Evolutionary conservation across 306 rosid genomes (phyloP).

Genomic region (Acacia acuminata): DNA sequence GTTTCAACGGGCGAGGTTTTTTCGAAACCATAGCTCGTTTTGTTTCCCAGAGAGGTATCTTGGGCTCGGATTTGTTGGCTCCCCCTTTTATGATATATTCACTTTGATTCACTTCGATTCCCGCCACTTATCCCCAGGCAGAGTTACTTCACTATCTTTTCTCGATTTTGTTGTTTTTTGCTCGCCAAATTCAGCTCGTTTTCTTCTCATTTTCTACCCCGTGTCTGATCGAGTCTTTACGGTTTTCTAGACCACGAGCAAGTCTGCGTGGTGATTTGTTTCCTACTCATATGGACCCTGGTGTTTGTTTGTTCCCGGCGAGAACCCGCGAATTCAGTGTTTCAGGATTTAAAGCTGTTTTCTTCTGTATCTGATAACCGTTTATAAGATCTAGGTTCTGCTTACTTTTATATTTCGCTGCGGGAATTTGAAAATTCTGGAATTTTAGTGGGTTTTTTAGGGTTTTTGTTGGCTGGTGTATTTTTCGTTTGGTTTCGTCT

Average conservation of each 20-base stretch:
- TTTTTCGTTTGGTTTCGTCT: slow-evolving; percentile 3
- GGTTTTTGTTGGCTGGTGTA: slow-evolving; percentile 40
- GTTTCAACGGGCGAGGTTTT: slow-evolving; percentile 99
- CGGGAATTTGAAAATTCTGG: slow-evolving; percentile 36
- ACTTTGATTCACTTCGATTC: slow-evolving; percentile 68
- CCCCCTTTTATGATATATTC: slow-evolving; percentile 64
- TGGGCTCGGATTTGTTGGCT: slow-evolving; percentile 35
- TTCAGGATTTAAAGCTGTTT: slow-evolving; percentile 25
- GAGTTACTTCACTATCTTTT: slow-evolving; percentile 51
- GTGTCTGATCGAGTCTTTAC: slow-evolving; percentile 39
- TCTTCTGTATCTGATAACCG: slow-evolving; percentile 39
- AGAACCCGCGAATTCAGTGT: slow-evolving; percentile 35
- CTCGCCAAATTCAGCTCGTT: slow-evolving; percentile 29
- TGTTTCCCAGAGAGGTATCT: slow-evolving; percentile 34
- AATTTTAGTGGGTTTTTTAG: slow-evolving; percentile 31
- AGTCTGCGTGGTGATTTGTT: slow-evolving; percentile 36
- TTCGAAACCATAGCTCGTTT: slow-evolving; percentile 68
- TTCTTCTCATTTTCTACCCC: neutral
- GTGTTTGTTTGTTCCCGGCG: slow-evolving; percentile 16
- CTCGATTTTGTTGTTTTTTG: neutral
- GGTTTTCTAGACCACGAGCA: slow-evolving; percentile 29
- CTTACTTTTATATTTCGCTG: slow-evolving; percentile 33
- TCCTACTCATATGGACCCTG: neutral
- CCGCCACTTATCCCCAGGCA: slow-evolving; percentile 65
- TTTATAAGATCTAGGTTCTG: slow-evolving; percentile 68